Evolutionary conservation across 345 rosid genomes (phyloP).

Genomic region (Salix suchowensis): DNA sequence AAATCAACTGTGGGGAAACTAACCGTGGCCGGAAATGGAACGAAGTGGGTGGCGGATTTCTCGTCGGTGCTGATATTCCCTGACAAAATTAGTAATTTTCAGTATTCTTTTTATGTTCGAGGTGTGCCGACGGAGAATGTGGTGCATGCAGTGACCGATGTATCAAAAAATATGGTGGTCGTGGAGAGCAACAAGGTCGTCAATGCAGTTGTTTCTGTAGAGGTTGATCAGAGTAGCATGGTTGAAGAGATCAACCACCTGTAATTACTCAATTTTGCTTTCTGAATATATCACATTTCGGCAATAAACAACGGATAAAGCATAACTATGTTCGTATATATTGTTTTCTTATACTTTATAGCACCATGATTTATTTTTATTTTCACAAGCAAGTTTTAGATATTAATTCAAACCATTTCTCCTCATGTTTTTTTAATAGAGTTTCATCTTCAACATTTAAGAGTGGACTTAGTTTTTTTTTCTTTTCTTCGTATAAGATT

Average conservation of each 20-base stretch:
- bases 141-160: slow-evolving; percentile 43
- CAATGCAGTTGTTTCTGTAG: slow-evolving; percentile 48
- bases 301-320: too few relatives aligned
- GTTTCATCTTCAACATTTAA: too few relatives aligned
- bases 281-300: too few relatives aligned
- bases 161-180: slow-evolving; percentile 46
- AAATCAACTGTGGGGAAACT: slow-evolving; percentile 50
- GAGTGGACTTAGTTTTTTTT: too few relatives aligned
- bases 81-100: slow-evolving; percentile 48
- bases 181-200: slow-evolving; percentile 55
- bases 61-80: slow-evolving; percentile 51
- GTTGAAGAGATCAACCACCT: slow-evolving; percentile 10
- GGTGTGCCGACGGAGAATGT: slow-evolving; percentile 18
- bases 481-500: too few relatives aligned
- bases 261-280: too few relatives aligned
- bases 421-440: too few relatives aligned
- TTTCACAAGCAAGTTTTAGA: too few relatives aligned
- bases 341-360: too few relatives aligned
- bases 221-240: slow-evolving; percentile 50
- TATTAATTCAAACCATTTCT: too few relatives aligned
- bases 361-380: too few relatives aligned
- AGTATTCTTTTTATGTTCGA: slow-evolving; percentile 41
- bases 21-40: slow-evolving; percentile 46
- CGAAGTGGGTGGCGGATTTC: slow-evolving; percentile 67
- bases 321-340: too few relatives aligned